These are phyloP conservation scores for Cyberlindnera galapagoensis DNA, from an alignment of 805 yeast genomes.

Conservation along the genomic window DNA sequence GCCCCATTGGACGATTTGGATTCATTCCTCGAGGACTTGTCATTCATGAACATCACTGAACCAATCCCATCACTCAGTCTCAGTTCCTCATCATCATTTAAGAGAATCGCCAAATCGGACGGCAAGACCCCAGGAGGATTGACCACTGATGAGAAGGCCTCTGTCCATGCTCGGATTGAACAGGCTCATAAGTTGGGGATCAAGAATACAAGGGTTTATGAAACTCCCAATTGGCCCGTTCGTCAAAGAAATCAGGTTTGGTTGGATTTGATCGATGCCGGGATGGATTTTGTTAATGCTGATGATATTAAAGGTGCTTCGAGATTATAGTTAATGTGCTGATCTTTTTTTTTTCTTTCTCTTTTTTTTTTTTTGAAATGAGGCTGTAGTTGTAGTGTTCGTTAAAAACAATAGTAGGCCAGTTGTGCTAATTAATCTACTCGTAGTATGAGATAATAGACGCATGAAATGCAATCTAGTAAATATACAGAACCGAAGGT, in stretches of 20 bases:
- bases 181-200: conserved; percentile 45
- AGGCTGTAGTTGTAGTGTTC: too few species aligned
- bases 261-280: conserved; percentile 39
- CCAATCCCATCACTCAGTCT: conserved; percentile 22
- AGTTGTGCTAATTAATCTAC: too few species aligned
- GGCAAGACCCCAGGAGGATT: conserved; percentile 23
- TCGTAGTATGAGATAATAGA: too few species aligned
- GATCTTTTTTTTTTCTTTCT: too few species aligned
- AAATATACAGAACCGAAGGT: too few species aligned
- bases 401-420: too few species aligned
- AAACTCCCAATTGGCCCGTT: conserved; percentile 62
- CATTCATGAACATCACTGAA: neutral
- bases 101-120: conserved; percentile 13
- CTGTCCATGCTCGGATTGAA: conserved; percentile 22
- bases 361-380: too few species aligned
- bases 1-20: conserved; percentile 33
- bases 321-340: conserved; percentile 3
- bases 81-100: conserved; percentile 39
- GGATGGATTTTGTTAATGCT: conserved; percentile 54
- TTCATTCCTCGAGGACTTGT: neutral
- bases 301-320: conserved; percentile 47
- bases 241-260: conserved; percentile 39
- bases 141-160: conserved; percentile 25
- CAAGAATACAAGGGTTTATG: conserved; percentile 66
- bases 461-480: too few species aligned